These are phyloP conservation scores for Knoxdaviesia proteae DNA, from an alignment of 2,329 filamentous ascomycete genomes.

Conservation along the genomic window DNA sequence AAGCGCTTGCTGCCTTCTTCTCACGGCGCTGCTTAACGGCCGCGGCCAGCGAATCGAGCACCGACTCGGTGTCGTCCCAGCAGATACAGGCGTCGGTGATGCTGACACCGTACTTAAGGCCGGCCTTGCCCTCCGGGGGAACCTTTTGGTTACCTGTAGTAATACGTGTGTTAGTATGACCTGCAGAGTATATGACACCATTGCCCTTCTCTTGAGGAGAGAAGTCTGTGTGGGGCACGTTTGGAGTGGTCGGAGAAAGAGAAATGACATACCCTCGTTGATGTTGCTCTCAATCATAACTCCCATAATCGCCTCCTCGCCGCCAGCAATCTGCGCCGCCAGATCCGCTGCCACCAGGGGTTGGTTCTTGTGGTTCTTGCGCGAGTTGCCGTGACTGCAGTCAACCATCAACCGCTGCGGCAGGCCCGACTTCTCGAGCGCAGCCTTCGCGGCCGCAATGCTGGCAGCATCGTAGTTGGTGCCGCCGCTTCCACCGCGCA, in stretches of 20 bases:
- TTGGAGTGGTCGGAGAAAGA: conserved; percentile 9
- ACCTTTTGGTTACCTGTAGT: conserved; percentile 53
- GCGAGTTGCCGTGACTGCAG: conserved; percentile 90
- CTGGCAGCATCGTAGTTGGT: conserved; percentile 83
- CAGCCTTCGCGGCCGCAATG: conserved; percentile 64
- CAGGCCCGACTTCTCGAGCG: conserved; percentile 54
- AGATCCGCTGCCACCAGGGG: conserved; percentile 71
- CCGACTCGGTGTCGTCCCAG: conserved; percentile 73
- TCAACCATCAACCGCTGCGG: conserved; percentile 80
- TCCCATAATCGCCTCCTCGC: conserved; percentile 78
- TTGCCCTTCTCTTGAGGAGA: too few relatives aligned
- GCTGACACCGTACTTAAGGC: conserved; percentile 79
- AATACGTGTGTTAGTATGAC: too few relatives aligned
- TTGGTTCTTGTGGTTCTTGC: conserved; percentile 95
- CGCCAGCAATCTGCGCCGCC: conserved; percentile 65
- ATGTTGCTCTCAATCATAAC: conserved; percentile 99
- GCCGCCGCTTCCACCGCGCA: conserved; percentile 78
- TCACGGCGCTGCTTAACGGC: conserved; percentile 58
- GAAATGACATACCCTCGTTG: conserved; percentile 41
- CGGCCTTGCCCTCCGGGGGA: conserved; percentile 62
- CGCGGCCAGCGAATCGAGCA: conserved; percentile 57
- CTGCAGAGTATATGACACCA: too few relatives aligned
- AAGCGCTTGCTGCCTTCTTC: conserved; percentile 5
- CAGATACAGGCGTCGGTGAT: conserved; percentile 95
- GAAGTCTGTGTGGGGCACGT: too few relatives aligned